Evolutionary conservation across 1,284 basidiomycete species (phyloP).

Genomic region (Hemileia vastatrix): DNA sequence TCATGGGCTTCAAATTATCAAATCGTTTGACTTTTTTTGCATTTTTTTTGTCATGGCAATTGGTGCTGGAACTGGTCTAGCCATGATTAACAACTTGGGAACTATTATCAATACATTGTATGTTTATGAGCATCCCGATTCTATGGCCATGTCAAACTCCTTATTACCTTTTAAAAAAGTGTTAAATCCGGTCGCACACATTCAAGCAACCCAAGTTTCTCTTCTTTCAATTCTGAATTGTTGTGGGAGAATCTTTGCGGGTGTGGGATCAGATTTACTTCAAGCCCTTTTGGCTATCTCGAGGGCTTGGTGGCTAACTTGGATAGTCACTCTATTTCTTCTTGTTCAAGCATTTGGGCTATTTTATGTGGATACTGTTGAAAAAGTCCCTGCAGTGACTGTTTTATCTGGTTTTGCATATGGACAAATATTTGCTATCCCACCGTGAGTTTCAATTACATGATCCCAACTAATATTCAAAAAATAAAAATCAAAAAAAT

Average conservation of each 20-base stretch:
- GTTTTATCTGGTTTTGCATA: conserved; percentile 14
- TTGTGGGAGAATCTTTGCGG: conserved; percentile 13
- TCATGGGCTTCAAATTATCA: too few relatives aligned
- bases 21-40: too few relatives aligned
- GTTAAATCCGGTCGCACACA: background rate
- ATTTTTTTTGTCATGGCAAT: too few relatives aligned
- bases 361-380: background rate
- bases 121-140: background rate
- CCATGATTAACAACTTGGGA: too few relatives aligned
- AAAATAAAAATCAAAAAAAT: too few relatives aligned
- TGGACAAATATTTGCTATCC: conserved; percentile 14
- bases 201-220: conserved; percentile 14
- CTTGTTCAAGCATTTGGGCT: conserved; percentile 1
- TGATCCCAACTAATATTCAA: too few relatives aligned
- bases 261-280: conserved; percentile 4
- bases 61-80: too few relatives aligned
- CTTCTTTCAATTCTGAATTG: conserved; percentile 18
- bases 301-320: conserved; percentile 15
- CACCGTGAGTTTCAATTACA: too few relatives aligned
- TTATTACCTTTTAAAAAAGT: background rate
- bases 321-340: conserved; percentile 9
- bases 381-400: background rate
- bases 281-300: background rate
- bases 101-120: conserved; percentile 7
- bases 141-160: too few relatives aligned